Conservation (phyloP, 176 grass and related monocot genomes). For the Secale cereale region DNA sequence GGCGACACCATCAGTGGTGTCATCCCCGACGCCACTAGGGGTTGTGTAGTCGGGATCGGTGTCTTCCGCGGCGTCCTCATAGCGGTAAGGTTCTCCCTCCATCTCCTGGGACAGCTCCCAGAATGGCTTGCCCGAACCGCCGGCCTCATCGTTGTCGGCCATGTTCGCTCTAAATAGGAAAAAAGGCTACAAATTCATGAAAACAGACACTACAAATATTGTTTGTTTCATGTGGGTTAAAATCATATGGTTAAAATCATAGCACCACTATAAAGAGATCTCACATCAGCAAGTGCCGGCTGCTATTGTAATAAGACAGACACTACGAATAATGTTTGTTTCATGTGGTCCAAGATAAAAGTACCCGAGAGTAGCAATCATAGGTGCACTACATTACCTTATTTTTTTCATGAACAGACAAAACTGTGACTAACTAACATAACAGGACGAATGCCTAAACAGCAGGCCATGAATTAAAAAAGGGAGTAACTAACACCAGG, state of each 20-base stretch:
- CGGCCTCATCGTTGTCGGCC: no score
- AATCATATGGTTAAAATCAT: neutral
- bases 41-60: no score
- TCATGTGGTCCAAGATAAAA: neutral
- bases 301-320: neutral
- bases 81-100: no score
- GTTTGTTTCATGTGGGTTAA: no score
- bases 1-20: no score
- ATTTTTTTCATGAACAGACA: constrained; percentile 11
- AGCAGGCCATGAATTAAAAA: constrained; percentile 18
- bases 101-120: no score
- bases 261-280: neutral
- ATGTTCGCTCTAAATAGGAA: no score
- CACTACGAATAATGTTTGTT: neutral
- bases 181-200: no score
- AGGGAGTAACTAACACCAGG: neutral
- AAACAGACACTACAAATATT: no score
- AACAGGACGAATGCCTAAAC: constrained; percentile 5
- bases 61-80: no score
- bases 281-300: neutral
- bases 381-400: neutral
- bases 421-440: neutral
- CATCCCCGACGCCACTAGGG: no score
- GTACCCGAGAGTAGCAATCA: neutral
- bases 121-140: no score